Evolutionary conservation across 495 filamentous ascomycete genomes (phyloP), one percentile per base, ranked within the genome.

Genomic region (Penicillium diatomitis): DNA sequence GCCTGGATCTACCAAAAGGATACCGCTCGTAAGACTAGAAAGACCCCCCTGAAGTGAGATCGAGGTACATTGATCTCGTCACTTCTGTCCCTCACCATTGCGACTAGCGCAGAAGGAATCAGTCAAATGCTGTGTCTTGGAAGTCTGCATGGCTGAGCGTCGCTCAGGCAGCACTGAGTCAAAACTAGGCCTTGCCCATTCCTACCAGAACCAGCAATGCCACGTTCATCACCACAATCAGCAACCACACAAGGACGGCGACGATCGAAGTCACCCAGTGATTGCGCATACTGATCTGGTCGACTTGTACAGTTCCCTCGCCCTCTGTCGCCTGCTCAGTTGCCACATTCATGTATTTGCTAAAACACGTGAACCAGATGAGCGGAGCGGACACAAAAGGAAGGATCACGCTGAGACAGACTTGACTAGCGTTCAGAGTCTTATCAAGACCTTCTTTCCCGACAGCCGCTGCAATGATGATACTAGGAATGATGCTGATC

Each of bases 351-450:
- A 96, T 95, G 61, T 87, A 92, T 53, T 80, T 77, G 50, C 84
- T 82, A 39, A 82, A 73, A 50, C 85, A 88, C 1, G 90, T 96
- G 57, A 95, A 95, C 62, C 83, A 96, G 53, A 96, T 85, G 20
- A 96, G 67, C 12, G 90, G 90, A 4, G 87, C 87, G 8, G 77
- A 81, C 31, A 91, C 81, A 59, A 95, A 88, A 0, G 89, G 89
- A 33, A 96, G 66, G 30, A 88, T 84, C 4, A 90, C 76, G 52
- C 84, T 88, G 37, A 96, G 66, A 2, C 81, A 87, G 46, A 95
- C 88, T 63, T 96, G 89, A 11, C 72, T 82, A 3, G 77, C 88
- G 45, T 81, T 88, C 34, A 95, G 66, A 3, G 89, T 85, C n/a
- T 74, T 77, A 36, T 82, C 73, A 20, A 95, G 71, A 0, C 87